Percentiles rank a stretch among this genome's conserved stretches.
Evolutionary conservation across 2,329 filamentous ascomycete genomes (phyloP).

Genomic region (Colletotrichum sp.): DNA sequence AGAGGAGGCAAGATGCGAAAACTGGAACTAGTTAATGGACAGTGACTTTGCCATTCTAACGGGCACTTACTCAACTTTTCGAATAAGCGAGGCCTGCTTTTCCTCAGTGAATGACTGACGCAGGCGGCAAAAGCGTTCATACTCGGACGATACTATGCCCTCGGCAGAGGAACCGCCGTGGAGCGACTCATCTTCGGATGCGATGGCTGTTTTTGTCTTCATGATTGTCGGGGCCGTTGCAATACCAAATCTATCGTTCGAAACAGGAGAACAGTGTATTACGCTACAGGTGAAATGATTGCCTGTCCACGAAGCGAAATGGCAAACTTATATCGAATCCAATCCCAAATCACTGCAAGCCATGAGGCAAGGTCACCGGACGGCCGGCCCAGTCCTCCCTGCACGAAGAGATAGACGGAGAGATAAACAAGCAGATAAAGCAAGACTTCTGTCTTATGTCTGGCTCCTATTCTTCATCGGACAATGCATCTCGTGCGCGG

Average conservation of each 20-base stretch:
- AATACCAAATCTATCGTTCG: fast-evolving
- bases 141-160: not conserved
- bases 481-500: no score
- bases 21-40: not conserved
- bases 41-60: not conserved
- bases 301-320: not conserved
- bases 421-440: not conserved
- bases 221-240: not conserved
- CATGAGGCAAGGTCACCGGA: not conserved
- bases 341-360: not conserved
- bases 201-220: not conserved
- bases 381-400: not conserved
- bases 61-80: not conserved
- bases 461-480: no score
- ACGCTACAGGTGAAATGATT: fast-evolving
- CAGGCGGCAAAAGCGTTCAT: not conserved
- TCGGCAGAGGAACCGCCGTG: not conserved
- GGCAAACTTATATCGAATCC: not conserved
- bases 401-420: not conserved
- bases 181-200: not conserved
- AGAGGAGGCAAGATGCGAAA: not conserved
- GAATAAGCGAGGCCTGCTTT: not conserved
- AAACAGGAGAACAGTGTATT: not conserved
- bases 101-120: not conserved
- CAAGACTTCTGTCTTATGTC: not conserved